phyloP scores from a whole-genome alignment of 73 alveolate genomes.

The Paramecium biaurelia region DNA sequence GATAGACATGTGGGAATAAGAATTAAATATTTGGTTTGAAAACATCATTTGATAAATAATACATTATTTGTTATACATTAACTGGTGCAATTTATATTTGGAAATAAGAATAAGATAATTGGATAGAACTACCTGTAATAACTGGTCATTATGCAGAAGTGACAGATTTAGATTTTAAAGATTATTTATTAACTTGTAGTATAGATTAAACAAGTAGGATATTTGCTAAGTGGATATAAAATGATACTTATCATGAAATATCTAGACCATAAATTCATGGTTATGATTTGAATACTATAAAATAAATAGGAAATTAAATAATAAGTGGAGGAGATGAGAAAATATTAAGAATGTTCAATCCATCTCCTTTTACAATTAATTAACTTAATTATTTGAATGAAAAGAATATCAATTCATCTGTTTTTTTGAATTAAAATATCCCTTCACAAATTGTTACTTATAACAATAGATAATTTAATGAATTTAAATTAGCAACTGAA shows the following conservation, averaged over 20 bases:
- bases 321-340: slow-evolving; percentile 97
- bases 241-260: slow-evolving; percentile 85
- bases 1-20: not conserved
- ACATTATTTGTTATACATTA: slow-evolving; percentile 85
- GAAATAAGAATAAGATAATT: slow-evolving; percentile 74
- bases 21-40: slow-evolving; percentile 30
- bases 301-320: slow-evolving; percentile 63
- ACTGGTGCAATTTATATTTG: slow-evolving; percentile 92
- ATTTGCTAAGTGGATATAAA: slow-evolving; percentile 71
- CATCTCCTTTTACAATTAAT: slow-evolving; percentile 83
- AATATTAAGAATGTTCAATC: slow-evolving; percentile 88
- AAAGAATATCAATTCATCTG: slow-evolving; percentile 51
- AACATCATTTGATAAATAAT: slow-evolving; percentile 82
- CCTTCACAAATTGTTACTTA: slow-evolving; percentile 67
- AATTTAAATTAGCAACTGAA: slow-evolving; percentile 73
- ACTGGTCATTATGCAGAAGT: slow-evolving; percentile 96
- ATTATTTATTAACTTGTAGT: slow-evolving; percentile 82
- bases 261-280: slow-evolving; percentile 98
- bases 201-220: slow-evolving; percentile 92
- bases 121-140: slow-evolving; percentile 73
- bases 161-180: slow-evolving; percentile 86
- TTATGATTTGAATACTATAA: slow-evolving; percentile 87
- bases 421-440: slow-evolving; percentile 46
- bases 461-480: slow-evolving; percentile 83
- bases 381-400: slow-evolving; percentile 69